phyloP scores from a whole-genome alignment of 2,329 filamentous ascomycete species.

The Paecilomyces fulvus region DNA sequence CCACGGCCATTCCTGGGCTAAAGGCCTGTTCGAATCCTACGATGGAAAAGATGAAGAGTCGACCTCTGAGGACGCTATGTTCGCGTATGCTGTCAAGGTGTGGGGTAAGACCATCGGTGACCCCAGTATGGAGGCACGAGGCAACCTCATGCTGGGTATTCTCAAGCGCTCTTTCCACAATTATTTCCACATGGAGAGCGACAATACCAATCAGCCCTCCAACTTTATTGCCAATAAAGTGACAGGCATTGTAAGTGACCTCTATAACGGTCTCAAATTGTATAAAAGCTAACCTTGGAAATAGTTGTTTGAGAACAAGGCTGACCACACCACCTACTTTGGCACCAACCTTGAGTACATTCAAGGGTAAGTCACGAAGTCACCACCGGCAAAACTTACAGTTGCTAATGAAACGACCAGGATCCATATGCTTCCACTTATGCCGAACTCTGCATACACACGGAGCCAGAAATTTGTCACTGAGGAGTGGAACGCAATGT shows the following conservation, averaged over 20 bases:
- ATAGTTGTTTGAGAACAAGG: slow-evolving; percentile 83
- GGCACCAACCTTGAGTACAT: slow-evolving; percentile 64
- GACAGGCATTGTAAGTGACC: slow-evolving; percentile 43
- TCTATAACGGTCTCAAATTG: slow-evolving; percentile 24
- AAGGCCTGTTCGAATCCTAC: slow-evolving; percentile 44
- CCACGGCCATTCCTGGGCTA: slow-evolving; percentile 90
- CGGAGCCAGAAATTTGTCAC: slow-evolving; percentile 61
- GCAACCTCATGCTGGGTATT: slow-evolving; percentile 76
- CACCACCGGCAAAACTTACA: background rate
- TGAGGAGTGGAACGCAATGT: slow-evolving; percentile 77
- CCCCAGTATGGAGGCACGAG: slow-evolving; percentile 67
- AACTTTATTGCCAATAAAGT: slow-evolving; percentile 75
- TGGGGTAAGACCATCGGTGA: slow-evolving; percentile 79
- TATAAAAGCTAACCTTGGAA: slow-evolving; percentile 38
- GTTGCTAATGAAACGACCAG: slow-evolving; percentile 40
- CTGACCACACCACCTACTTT: slow-evolving; percentile 89
- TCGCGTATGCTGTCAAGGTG: slow-evolving; percentile 82
- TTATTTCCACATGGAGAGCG: slow-evolving; percentile 71
- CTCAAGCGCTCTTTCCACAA: slow-evolving; percentile 62
- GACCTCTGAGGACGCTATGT: slow-evolving; percentile 83
- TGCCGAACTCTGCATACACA: slow-evolving; percentile 59
- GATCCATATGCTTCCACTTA: slow-evolving; percentile 75
- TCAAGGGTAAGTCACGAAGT: slow-evolving; percentile 37
- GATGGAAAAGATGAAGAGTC: slow-evolving; percentile 61
- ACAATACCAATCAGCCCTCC: slow-evolving; percentile 63